Evolutionary conservation across 179 eudicot genomes (phyloP).

Genomic region (Spinacia oleracea): DNA sequence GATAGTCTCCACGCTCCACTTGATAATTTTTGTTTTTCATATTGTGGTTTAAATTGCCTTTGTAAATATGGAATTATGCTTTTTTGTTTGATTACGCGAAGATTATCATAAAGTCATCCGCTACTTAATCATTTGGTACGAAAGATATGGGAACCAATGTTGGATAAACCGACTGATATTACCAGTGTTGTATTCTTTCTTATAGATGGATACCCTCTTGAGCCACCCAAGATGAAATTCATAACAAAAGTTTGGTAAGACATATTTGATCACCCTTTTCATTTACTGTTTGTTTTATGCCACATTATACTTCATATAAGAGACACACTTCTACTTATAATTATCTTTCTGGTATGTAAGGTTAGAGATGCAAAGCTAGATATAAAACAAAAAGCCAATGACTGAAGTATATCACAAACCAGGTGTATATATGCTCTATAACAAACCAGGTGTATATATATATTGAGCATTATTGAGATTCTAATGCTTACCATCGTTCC

Average conservation of each 20-base stretch:
- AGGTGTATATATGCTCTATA: too few species aligned
- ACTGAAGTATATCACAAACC: too few species aligned
- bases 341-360: too few species aligned
- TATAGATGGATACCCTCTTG: slow-evolving; percentile 95
- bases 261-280: slow-evolving; percentile 4
- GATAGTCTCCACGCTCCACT: background rate
- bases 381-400: too few species aligned
- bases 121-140: background rate
- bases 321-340: background rate
- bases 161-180: background rate
- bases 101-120: background rate
- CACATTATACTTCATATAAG: background rate
- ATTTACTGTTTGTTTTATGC: background rate
- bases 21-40: background rate
- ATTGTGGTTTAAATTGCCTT: background rate
- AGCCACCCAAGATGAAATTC: slow-evolving; percentile 89
- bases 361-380: too few species aligned
- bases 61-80: background rate
- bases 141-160: background rate
- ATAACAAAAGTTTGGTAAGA: slow-evolving; percentile 85
- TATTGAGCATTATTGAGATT: too few species aligned
- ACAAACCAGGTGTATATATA: too few species aligned
- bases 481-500: too few species aligned
- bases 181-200: slow-evolving; percentile 15
- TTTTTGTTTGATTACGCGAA: background rate